phyloP scores from a whole-genome alignment of 2,329 filamentous ascomycete species.

The Bisporella sp. region DNA sequence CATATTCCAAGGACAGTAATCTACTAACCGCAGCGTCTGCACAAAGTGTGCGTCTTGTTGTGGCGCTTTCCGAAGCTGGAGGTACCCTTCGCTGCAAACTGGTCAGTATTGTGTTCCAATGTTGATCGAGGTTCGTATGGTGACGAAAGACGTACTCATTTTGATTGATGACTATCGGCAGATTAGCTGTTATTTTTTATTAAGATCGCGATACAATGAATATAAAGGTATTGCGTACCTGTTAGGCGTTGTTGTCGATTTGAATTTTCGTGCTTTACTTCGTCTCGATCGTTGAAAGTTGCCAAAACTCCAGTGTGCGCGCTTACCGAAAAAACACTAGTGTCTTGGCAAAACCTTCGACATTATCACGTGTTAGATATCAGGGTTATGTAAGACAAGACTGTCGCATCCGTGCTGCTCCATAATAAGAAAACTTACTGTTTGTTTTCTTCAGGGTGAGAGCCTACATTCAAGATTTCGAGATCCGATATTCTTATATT shows the following conservation, averaged over 20 bases:
- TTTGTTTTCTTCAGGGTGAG: too few species aligned
- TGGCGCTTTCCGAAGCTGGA: constrained; percentile 27
- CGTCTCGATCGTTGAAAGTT: too few species aligned
- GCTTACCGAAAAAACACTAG: too few species aligned
- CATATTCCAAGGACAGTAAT: constrained; percentile 5
- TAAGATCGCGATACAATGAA: neutral
- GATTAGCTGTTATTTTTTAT: neutral
- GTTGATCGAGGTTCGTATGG: neutral
- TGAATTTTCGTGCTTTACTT: too few species aligned
- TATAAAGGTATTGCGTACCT: neutral
- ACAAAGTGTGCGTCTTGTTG: constrained; percentile 30
- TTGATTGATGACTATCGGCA: constrained; percentile 20
- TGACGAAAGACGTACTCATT: constrained; percentile 23
- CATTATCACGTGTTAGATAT: too few species aligned
- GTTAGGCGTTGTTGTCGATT: neutral
- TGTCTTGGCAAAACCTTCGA: too few species aligned
- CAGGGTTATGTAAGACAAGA: too few species aligned
- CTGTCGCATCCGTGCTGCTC: too few species aligned
- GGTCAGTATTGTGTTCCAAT: constrained; percentile 10
- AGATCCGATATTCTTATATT: too few species aligned
- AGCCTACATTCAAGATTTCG: too few species aligned
- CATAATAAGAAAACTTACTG: too few species aligned
- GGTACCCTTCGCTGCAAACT: constrained; percentile 26
- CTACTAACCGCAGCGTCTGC: constrained; percentile 30
- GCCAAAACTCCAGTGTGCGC: too few species aligned